Base-by-base conservation (phyloP, 495 filamentous ascomycete species). In the Hyphodiscus hymeniophilus region DNA sequence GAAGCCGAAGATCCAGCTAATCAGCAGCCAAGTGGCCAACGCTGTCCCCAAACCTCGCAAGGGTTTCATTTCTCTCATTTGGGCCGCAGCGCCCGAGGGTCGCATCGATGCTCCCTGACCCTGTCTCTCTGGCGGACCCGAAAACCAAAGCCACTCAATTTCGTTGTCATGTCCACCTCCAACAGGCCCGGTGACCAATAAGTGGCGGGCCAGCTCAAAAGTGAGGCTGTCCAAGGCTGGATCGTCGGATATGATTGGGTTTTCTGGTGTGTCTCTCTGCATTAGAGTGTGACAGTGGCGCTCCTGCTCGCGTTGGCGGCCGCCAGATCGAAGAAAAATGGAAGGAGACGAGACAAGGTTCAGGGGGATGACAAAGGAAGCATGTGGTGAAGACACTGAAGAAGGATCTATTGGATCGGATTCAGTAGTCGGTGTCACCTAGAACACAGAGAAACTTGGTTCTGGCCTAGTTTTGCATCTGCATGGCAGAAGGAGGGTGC, bases 181-280 rank as follows among this genome's bases (percentile, higher is more conserved):
- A 49, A 21, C 35, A 52, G 50, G 45, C 42, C 40, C 11, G 10
- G 30, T 10, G 28, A 23, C 45, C 49, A 50, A 52, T 49, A 6
- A 45, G 21, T 40, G 40, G 40, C 45, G n/a, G 10, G 17, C 6
- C 28, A 17, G 5, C 22, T 11, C 7, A 2, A 22, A 38, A 51
- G 54, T 52, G 49, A 57, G 54, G 54, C 54, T 57, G 41, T 47
- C 30, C 12, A 32, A 48, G 34, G 39, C 38, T 18, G 18, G 34
- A 23, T 45, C 17, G 30, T 28, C 42, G 23, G 26, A 16, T 28
- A 17, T 45, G 23, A 51, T 55, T 50, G 47, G 33, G 10, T 5
- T 17, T 34, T 8, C 11, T 10, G 18, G 12, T 11, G 42, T 42
- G 38, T 40, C 38, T 40, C 38, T 17, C 24, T 18, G 35, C 38